A percentile compares a stretch with the other conserved stretches of the same genome.
Evolutionary conservation across 192 early-diverging fungal genomes (phyloP).

Genomic region (Umbelopsis vinacea): DNA sequence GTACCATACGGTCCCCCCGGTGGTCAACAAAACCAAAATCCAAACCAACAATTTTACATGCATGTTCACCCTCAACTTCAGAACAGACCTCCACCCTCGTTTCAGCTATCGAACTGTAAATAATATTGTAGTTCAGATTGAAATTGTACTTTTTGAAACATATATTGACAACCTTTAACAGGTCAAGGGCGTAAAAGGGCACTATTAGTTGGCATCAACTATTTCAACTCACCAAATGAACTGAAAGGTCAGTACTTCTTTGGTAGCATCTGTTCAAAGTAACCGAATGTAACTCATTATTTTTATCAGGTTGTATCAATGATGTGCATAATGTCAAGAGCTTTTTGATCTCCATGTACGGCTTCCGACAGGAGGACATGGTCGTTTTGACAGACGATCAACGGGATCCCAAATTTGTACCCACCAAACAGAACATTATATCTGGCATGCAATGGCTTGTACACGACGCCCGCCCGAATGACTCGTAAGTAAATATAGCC

Average conservation of each 20-base stretch:
- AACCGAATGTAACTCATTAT: neutral
- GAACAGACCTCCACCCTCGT: slow-evolving; percentile 38
- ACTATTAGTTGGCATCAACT: slow-evolving; percentile 94
- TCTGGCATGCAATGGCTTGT: slow-evolving; percentile 81
- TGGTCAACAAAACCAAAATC: slow-evolving; percentile 26
- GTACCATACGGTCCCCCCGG: slow-evolving; percentile 17
- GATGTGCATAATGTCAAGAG: slow-evolving; percentile 80
- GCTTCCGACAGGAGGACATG: slow-evolving; percentile 66
- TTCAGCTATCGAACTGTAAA: slow-evolving; percentile 57
- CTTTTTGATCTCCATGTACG: slow-evolving; percentile 68
- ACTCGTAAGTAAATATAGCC: slow-evolving; percentile 54
- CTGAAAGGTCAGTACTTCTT: slow-evolving; percentile 47
- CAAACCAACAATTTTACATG: slow-evolving; percentile 18
- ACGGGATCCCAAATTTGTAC: slow-evolving; percentile 61
- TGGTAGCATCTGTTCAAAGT: neutral
- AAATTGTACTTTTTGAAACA: neutral
- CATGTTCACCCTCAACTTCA: slow-evolving; percentile 35
- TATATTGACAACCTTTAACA: neutral
- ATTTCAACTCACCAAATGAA: slow-evolving; percentile 63
- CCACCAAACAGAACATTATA: slow-evolving; percentile 77
- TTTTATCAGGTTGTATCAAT: slow-evolving; percentile 74
- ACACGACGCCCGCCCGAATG: slow-evolving; percentile 70
- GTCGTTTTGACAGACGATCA: slow-evolving; percentile 82
- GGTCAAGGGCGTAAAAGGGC: slow-evolving; percentile 74
- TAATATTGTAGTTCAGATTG: neutral